These are phyloP conservation scores for Solanum pimpinellifolium DNA, from an alignment of 257 asterid species.

Conservation along the genomic window DNA sequence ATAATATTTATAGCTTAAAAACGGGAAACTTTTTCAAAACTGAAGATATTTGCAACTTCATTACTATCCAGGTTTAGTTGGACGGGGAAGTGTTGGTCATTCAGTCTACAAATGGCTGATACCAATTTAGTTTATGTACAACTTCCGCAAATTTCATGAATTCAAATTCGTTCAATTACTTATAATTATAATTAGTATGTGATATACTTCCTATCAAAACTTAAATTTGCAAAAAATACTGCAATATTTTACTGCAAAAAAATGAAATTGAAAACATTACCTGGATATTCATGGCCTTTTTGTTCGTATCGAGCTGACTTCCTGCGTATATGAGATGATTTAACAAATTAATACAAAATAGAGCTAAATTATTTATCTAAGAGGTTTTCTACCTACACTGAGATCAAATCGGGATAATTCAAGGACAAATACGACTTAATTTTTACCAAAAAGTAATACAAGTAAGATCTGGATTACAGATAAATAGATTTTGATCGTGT, in stretches of 20 bases:
- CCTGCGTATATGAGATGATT: conserved; percentile 30
- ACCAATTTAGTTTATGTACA: neutral
- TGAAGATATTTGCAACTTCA: neutral
- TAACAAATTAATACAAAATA: neutral
- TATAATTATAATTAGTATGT: neutral
- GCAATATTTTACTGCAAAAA: neutral
- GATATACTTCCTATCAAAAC: neutral
- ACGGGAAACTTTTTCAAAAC: neutral
- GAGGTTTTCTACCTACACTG: neutral
- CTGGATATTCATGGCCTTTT: conserved; percentile 79
- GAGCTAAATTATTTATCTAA: neutral
- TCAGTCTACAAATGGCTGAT: neutral
- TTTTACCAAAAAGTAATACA: neutral
- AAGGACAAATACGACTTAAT: neutral
- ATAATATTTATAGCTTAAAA: neutral
- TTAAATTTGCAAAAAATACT: neutral
- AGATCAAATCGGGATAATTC: neutral
- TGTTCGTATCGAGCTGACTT: conserved; percentile 86
- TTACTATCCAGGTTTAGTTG: neutral
- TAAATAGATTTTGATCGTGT: neutral
- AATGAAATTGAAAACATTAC: conserved; percentile 9
- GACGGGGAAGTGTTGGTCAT: neutral
- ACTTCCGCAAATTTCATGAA: neutral
- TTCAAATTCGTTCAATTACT: neutral
- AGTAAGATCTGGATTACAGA: neutral